Percentiles rank a stretch among this genome's conserved stretches.
These are phyloP conservation scores for Penicillium corylophilum DNA, from an alignment of 2,329 filamentous ascomycete genomes.

Conservation along the genomic window DNA sequence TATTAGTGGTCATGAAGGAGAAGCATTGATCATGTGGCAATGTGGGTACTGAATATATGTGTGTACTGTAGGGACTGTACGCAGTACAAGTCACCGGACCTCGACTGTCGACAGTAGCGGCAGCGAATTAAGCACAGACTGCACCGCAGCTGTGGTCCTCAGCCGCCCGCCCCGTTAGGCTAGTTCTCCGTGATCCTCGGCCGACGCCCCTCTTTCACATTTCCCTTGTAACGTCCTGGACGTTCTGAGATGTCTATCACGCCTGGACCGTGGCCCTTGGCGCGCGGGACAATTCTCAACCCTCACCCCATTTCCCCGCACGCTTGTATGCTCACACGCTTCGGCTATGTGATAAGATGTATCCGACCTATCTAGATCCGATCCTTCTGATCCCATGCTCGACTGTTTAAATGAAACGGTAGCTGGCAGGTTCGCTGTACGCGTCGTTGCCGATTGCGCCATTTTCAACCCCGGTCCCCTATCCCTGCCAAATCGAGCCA, in stretches of 20 bases:
- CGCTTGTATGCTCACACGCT: background rate
- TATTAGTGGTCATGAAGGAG: no score
- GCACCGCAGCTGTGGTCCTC: slow-evolving; percentile 2
- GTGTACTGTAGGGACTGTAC: no score
- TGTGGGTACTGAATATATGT: no score
- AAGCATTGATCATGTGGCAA: no score
- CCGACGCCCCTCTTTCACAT: background rate
- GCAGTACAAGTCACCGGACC: slow-evolving; percentile 13
- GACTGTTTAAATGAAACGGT: background rate
- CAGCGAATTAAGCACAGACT: slow-evolving; percentile 3
- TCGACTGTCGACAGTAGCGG: background rate
- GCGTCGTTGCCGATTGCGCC: background rate
- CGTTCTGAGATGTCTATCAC: background rate
- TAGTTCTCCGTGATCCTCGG: slow-evolving; percentile 11
- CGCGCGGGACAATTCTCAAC: slow-evolving; percentile 1
- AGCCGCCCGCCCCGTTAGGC: slow-evolving; percentile 11
- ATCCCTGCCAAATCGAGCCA: background rate
- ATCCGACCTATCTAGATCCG: background rate
- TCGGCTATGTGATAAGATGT: slow-evolving; percentile 14
- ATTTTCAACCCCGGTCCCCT: background rate
- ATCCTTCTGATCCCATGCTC: background rate
- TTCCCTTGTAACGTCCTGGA: background rate
- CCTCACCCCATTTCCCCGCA: slow-evolving; percentile 11
- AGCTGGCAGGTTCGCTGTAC: background rate
- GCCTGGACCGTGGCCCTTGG: background rate